A percentile compares a stretch with the other conserved stretches of the same genome.
These are phyloP conservation scores for Macaranga tanarius DNA, from an alignment of 441 rosid genomes.

Conservation along the genomic window DNA sequence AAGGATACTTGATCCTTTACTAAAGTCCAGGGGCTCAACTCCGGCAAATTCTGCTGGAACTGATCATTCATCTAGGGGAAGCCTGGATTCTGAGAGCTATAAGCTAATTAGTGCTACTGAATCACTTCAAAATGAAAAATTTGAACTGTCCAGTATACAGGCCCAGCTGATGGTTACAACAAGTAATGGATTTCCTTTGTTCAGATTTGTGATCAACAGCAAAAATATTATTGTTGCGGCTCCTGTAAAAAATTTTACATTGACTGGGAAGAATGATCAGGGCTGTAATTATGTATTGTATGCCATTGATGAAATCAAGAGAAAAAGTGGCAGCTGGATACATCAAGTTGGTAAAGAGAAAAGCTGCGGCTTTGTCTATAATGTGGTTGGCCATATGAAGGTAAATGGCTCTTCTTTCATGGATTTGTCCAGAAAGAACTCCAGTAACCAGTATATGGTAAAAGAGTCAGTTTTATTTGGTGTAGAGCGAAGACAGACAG, in stretches of 20 bases:
- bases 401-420: conserved; percentile 29
- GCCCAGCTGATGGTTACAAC: conserved; percentile 61
- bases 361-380: conserved; percentile 47
- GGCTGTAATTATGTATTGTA: conserved; percentile 53
- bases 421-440: conserved; percentile 31
- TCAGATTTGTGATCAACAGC: conserved; percentile 63
- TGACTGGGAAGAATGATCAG: conserved; percentile 41
- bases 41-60: conserved; percentile 31
- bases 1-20: conserved; percentile 64
- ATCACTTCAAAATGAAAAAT: conserved; percentile 36
- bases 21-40: conserved; percentile 40
- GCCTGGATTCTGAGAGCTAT: conserved; percentile 32
- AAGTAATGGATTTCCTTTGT: conserved; percentile 65
- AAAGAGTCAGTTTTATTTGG: conserved; percentile 65
- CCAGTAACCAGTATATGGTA: conserved; percentile 20
- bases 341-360: conserved; percentile 59
- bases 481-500: conserved; percentile 42
- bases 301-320: conserved; percentile 65
- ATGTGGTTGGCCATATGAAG: conserved; percentile 65
- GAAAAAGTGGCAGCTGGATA: conserved; percentile 67
- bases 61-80: conserved; percentile 35
- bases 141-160: conserved; percentile 32
- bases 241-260: conserved; percentile 36
- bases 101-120: conserved; percentile 25
- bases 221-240: conserved; percentile 62